Conservation (phyloP, 768 basidiomycete genomes). For the Auriculariales sp. region DNA sequence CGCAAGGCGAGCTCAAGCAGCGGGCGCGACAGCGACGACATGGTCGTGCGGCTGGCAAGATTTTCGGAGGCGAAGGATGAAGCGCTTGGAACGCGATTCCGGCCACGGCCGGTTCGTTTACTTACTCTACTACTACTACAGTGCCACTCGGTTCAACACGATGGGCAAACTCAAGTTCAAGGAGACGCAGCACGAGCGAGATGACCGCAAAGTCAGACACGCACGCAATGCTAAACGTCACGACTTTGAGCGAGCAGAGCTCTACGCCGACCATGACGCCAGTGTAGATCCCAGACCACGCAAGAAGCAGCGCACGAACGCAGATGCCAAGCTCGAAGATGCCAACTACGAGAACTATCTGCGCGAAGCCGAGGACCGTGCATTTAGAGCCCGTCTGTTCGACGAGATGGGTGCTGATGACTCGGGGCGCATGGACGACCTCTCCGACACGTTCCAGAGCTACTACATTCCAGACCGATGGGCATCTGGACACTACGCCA, state of each 20-base stretch:
- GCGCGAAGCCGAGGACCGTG: slow-evolving; percentile 45
- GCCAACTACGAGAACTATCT: slow-evolving; percentile 26
- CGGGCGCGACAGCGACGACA: too few relatives aligned
- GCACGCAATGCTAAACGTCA: slow-evolving; percentile 37
- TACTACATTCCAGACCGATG: slow-evolving; percentile 68
- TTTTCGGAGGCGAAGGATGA: too few relatives aligned
- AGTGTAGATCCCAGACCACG: background rate
- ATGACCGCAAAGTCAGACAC: slow-evolving; percentile 24
- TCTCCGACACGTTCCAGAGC: too few relatives aligned
- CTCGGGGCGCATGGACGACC: slow-evolving; percentile 47
- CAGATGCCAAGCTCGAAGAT: slow-evolving; percentile 10
- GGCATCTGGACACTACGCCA: slow-evolving; percentile 13
- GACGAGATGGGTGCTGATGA: slow-evolving; percentile 57
- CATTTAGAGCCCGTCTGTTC: slow-evolving; percentile 60
- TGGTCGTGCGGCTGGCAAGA: too few relatives aligned
- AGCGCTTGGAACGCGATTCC: too few relatives aligned
- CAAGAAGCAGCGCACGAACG: background rate
- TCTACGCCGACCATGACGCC: slow-evolving; percentile 5
- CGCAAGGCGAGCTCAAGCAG: too few relatives aligned
- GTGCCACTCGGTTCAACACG: too few relatives aligned
- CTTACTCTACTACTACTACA: too few relatives aligned
- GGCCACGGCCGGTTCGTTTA: too few relatives aligned
- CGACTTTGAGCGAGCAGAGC: slow-evolving; percentile 9
- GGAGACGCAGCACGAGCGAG: slow-evolving; percentile 46
- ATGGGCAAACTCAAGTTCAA: slow-evolving; percentile 46